A percentile compares a stretch with the other conserved stretches of the same genome.
These are phyloP conservation scores for Peterozyma toletana DNA, from an alignment of 805 yeast genomes.

Conservation along the genomic window DNA sequence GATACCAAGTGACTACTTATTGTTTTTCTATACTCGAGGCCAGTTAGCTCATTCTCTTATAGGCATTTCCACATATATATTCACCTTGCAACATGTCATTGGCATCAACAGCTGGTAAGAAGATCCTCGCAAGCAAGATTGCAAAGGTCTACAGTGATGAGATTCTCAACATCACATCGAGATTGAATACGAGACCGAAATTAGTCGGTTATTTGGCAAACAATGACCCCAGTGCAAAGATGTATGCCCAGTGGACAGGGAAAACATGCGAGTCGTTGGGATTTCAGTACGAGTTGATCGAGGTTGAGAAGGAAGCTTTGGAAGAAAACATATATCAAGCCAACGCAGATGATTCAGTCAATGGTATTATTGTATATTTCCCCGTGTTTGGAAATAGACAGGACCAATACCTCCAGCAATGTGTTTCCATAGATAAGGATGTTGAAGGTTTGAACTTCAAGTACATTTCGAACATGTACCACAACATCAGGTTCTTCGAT, in stretches of 20 bases:
- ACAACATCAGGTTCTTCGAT: conserved; percentile 82
- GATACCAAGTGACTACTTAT: too few species aligned
- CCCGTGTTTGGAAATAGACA: conserved; percentile 95
- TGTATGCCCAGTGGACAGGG: conserved; percentile 95
- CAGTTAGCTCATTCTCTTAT: too few species aligned
- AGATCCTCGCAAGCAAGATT: conserved; percentile 80
- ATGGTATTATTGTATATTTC: conserved; percentile 95
- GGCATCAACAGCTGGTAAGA: conserved; percentile 48
- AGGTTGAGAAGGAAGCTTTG: conserved; percentile 69
- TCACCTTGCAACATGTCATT: not conserved
- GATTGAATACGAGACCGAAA: conserved; percentile 50
- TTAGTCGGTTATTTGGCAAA: conserved; percentile 91
- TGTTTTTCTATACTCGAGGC: too few species aligned
- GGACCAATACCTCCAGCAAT: conserved; percentile 93
- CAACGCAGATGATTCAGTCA: conserved; percentile 64
- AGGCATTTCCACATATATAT: not conserved
- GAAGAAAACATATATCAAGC: conserved; percentile 82
- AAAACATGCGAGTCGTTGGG: conserved; percentile 86
- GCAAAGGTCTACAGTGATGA: conserved; percentile 80
- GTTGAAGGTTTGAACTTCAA: conserved; percentile 92
- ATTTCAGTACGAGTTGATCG: conserved; percentile 70
- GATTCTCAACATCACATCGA: conserved; percentile 47
- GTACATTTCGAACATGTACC: conserved; percentile 92
- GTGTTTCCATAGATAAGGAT: conserved; percentile 85
- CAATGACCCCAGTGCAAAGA: conserved; percentile 87